Evolutionary conservation across 192 early-diverging fungal genomes (phyloP).

Genomic region (Coemansia sp.): DNA sequence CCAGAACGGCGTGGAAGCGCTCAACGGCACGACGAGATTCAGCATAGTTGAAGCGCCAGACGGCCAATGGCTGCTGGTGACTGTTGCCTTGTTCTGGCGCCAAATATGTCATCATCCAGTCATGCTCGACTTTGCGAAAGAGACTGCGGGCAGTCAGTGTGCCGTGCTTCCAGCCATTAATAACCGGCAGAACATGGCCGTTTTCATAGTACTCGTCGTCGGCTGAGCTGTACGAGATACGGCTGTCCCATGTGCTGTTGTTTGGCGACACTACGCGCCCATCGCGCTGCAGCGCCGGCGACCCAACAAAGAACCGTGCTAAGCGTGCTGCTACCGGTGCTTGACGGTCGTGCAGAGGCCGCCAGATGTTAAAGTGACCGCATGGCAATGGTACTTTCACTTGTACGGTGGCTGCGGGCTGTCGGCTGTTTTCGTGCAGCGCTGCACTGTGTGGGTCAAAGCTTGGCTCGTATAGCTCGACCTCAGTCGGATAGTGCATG

Average conservation of each 20-base stretch:
- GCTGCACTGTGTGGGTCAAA: not conserved
- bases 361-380: conserved; percentile 52
- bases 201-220: conserved; percentile 58
- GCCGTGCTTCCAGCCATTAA: conserved; percentile 45
- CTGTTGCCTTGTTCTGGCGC: conserved; percentile 14
- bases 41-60: conserved; percentile 52
- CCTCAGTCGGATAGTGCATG: conserved; percentile 49
- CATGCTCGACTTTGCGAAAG: conserved; percentile 53
- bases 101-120: conserved; percentile 51
- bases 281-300: not conserved
- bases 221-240: conserved; percentile 51
- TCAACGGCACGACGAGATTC: conserved; percentile 25
- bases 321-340: conserved; percentile 27
- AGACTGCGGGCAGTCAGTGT: conserved; percentile 14
- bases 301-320: conserved; percentile 20
- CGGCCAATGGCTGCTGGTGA: conserved; percentile 11
- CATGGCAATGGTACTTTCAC: conserved; percentile 41
- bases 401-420: conserved; percentile 7
- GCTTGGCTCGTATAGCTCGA: conserved; percentile 45
- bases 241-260: conserved; percentile 31
- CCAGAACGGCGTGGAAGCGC: conserved; percentile 25
- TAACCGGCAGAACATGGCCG: conserved; percentile 39
- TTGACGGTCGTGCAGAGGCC: conserved; percentile 27
- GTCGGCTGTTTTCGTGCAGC: not conserved
- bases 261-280: not conserved